A percentile compares a stretch with the other conserved stretches of the same genome.
These are phyloP conservation scores for Nymphaea colorata DNA, from an alignment of 164 flowering plant species.

Conservation along the genomic window DNA sequence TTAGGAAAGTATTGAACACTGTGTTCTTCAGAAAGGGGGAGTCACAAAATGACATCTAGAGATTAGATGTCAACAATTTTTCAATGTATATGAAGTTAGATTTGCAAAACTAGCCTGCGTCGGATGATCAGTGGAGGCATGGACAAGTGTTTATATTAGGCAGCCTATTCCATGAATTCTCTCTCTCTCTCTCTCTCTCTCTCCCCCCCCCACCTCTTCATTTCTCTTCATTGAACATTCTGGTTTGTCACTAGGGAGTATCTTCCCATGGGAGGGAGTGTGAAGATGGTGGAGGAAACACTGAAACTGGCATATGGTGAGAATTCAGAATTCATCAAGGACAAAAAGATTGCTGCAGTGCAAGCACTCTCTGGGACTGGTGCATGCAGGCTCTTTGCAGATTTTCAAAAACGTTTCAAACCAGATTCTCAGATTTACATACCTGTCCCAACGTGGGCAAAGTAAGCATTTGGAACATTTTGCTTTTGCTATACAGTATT, in stretches of 20 bases:
- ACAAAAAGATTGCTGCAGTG: constrained; percentile 76
- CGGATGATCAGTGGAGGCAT: no score
- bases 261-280: constrained; percentile 98
- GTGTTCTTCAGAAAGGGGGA: no score
- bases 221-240: no score
- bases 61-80: no score
- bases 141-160: no score
- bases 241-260: constrained; percentile 52
- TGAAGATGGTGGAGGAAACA: constrained; percentile 75
- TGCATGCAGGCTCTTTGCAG: constrained; percentile 94
- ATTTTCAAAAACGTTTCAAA: constrained; percentile 80
- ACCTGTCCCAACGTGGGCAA: constrained; percentile 94
- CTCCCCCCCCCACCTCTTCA: no score
- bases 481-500: neutral
- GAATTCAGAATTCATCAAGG: constrained; percentile 68
- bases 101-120: no score
- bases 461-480: constrained; percentile 31
- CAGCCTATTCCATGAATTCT: no score
- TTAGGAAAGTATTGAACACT: no score
- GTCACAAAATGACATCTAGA: no score
- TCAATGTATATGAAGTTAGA: no score
- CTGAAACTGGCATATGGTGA: constrained; percentile 94
- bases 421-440: constrained; percentile 92
- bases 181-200: no score
- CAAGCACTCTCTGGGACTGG: constrained; percentile 97